These are phyloP conservation scores for Blastomyces gilchristii DNA, from an alignment of 2,329 filamentous ascomycete species.

Conservation along the genomic window DNA sequence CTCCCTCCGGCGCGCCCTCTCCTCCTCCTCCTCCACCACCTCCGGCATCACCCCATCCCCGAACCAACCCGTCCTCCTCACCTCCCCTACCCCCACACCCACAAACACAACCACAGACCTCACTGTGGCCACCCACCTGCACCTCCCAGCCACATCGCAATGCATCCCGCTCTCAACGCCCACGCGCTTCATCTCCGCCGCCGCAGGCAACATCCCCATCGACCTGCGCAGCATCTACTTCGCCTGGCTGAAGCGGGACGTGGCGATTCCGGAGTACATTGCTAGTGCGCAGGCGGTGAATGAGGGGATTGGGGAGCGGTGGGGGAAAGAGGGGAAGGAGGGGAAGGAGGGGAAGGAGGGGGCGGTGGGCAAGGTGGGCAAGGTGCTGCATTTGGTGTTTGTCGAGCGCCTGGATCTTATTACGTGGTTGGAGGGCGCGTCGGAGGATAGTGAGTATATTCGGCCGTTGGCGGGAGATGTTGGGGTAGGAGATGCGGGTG, in stretches of 20 bases:
- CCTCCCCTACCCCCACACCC: slow-evolving; percentile 56
- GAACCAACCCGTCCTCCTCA: slow-evolving; percentile 55
- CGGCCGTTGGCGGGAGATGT: slow-evolving; percentile 50
- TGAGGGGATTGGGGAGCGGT: slow-evolving; percentile 52
- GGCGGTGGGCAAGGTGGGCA: slow-evolving; percentile 26
- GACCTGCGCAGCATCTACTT: slow-evolving; percentile 94
- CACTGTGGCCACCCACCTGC: slow-evolving; percentile 50
- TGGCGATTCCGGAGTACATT: slow-evolving; percentile 84
- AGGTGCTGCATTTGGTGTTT: slow-evolving; percentile 81
- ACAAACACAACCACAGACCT: slow-evolving; percentile 60
- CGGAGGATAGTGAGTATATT: slow-evolving; percentile 87
- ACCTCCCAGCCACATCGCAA: slow-evolving; percentile 51
- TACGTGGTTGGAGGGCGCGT: slow-evolving; percentile 84
- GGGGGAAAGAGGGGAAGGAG: slow-evolving; percentile 22
- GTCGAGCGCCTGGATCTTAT: slow-evolving; percentile 85
- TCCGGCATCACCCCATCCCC: slow-evolving; percentile 56
- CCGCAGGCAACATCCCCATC: slow-evolving; percentile 52
- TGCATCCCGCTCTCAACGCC: slow-evolving; percentile 59
- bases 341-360: slow-evolving; percentile 16
- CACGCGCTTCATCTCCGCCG: slow-evolving; percentile 79
- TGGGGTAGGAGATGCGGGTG: slow-evolving; percentile 37
- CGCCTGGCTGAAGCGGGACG: slow-evolving; percentile 88
- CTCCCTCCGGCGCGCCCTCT: slow-evolving; percentile 73
- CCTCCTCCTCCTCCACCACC: slow-evolving; percentile 49
- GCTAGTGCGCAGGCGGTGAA: slow-evolving; percentile 70